Evolutionary conservation across 345 rosid genomes (phyloP).

Genomic region (Melaleuca alternifolia): DNA sequence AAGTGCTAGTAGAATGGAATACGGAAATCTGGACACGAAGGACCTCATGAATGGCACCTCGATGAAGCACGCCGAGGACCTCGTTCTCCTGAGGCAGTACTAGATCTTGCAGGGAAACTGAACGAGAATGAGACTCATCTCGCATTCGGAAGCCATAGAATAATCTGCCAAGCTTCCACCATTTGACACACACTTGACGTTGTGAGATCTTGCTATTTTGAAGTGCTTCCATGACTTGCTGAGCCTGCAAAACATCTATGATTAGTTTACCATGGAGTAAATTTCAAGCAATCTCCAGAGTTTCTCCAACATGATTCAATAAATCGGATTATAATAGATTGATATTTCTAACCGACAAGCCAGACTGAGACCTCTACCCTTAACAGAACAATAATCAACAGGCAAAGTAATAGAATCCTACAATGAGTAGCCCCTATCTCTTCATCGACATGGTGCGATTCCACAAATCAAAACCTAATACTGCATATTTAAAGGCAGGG

Average conservation of each 20-base stretch:
- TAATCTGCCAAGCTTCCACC: conserved; percentile 72
- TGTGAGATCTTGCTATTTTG: conserved; percentile 33
- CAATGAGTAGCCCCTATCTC: background rate
- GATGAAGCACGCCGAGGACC: conserved; percentile 42
- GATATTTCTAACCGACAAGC: background rate
- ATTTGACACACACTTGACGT: conserved; percentile 44
- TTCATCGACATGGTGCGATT: background rate
- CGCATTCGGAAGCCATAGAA: conserved; percentile 52
- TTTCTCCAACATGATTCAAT: background rate
- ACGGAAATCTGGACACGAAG: conserved; percentile 44
- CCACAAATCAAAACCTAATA: background rate
- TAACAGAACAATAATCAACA: too few relatives aligned
- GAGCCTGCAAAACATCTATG: conserved; percentile 48
- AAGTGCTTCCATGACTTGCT: conserved; percentile 23
- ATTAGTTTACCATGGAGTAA: background rate
- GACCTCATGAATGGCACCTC: conserved; percentile 66
- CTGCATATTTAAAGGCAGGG: background rate
- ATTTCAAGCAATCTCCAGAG: conserved; percentile 25
- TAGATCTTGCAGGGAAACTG: conserved; percentile 36
- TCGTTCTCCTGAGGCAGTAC: conserved; percentile 26
- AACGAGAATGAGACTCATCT: conserved; percentile 47
- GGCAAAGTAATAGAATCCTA: too few relatives aligned
- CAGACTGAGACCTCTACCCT: background rate
- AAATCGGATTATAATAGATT: conserved; percentile 7
- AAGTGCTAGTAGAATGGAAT: conserved; percentile 10